Evolutionary conservation across 2,329 filamentous ascomycete genomes (phyloP).

Genomic region (Penicillium oxalicum): DNA sequence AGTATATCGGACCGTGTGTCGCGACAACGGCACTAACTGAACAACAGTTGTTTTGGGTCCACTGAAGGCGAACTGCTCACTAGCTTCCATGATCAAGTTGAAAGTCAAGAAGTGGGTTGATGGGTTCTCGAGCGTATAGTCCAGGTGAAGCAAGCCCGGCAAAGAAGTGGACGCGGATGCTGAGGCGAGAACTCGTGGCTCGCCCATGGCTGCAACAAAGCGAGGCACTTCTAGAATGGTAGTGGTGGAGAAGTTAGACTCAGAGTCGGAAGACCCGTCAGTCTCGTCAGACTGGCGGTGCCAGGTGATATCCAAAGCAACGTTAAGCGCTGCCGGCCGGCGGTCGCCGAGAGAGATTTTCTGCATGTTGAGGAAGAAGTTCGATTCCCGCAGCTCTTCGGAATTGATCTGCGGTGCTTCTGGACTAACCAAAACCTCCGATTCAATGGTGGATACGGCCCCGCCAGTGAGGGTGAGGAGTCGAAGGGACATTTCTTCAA

Average conservation of each 20-base stretch:
- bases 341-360: constrained; percentile 79
- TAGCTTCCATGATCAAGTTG: constrained; percentile 84
- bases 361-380: constrained; percentile 68
- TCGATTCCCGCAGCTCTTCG: constrained; percentile 63
- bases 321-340: constrained; percentile 65
- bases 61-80: constrained; percentile 86
- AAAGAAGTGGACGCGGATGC: constrained; percentile 31
- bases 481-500: constrained; percentile 61
- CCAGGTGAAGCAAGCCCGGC: constrained; percentile 42
- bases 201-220: constrained; percentile 71
- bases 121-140: constrained; percentile 82
- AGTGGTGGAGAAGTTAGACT: constrained; percentile 47
- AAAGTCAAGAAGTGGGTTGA: constrained; percentile 94
- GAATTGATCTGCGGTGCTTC: constrained; percentile 48
- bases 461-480: constrained; percentile 57
- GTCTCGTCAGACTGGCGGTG: constrained; percentile 47
- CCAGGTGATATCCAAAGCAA: constrained; percentile 73
- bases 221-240: constrained; percentile 71
- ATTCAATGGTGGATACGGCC: constrained; percentile 50
- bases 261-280: constrained; percentile 19
- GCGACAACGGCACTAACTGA: constrained; percentile 75
- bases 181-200: constrained; percentile 72
- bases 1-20: constrained; percentile 66
- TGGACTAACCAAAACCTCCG: constrained; percentile 28
- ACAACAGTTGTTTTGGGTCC: constrained; percentile 75